These are phyloP conservation scores for Fagus sylvatica DNA, from an alignment of 306 rosid species.

Conservation along the genomic window DNA sequence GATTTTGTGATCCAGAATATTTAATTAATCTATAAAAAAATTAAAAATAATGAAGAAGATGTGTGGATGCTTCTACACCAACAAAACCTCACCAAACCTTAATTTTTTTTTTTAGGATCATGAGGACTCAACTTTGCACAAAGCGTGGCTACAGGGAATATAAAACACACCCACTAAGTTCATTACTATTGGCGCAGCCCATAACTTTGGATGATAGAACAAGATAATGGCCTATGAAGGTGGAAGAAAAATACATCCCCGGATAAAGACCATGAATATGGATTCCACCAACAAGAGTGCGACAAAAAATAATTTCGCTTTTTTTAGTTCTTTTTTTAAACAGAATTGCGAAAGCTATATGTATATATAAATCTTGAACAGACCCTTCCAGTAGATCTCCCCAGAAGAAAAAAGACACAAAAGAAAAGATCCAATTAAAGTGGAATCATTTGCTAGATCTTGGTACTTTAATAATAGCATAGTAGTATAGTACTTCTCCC, in stretches of 20 bases:
- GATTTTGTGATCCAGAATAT: neutral
- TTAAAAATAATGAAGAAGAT: slow-evolving; percentile 2
- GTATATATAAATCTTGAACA: neutral
- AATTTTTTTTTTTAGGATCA: neutral
- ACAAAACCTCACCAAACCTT: slow-evolving; percentile 12
- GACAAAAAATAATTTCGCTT: slow-evolving; percentile 4
- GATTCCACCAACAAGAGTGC: slow-evolving; percentile 31
- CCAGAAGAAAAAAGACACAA: neutral
- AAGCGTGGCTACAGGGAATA: slow-evolving; percentile 20
- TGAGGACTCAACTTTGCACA: slow-evolving; percentile 31
- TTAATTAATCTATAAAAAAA: neutral
- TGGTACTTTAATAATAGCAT: neutral
- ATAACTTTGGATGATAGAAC: slow-evolving; percentile 34
- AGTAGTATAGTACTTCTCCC: slow-evolving; percentile 16
- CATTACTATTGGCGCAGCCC: slow-evolving; percentile 15
- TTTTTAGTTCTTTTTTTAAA: slow-evolving; percentile 7
- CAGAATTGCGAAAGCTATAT: slow-evolving; percentile 17
- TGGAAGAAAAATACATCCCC: slow-evolving; percentile 9
- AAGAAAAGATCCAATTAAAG: slow-evolving; percentile 22
- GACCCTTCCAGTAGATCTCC: slow-evolving; percentile 30
- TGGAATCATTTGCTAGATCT: slow-evolving; percentile 27
- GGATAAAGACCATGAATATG: slow-evolving; percentile 31
- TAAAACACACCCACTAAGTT: slow-evolving; percentile 31
- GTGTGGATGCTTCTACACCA: slow-evolving; percentile 43
- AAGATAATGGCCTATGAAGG: slow-evolving; percentile 22